Base-by-base conservation (phyloP, 257 asterid species). In the Anisodus acutangulus region DNA sequence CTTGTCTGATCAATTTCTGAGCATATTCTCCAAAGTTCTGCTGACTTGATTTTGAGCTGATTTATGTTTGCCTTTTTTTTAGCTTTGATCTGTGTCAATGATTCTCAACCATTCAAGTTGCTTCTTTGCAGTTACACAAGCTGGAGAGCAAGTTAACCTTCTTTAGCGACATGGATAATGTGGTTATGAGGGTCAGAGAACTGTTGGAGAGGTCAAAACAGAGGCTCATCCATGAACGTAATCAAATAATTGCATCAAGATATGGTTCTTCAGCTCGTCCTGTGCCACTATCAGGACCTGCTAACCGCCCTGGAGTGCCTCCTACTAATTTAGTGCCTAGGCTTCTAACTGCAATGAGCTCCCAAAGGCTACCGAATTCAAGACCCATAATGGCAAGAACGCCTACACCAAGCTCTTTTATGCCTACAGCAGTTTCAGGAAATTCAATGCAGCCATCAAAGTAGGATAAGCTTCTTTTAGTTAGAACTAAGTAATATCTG, bases 201-300 rank as follows among this genome's bases (percentile, higher is more conserved):
- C 98, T 92, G 83, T 80, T 95, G 84, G 99, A 95, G 74, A 90
- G 97, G 89, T 93, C 98, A 83, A 97, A 93, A 85, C 97, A 91
- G 92, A 92, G 90, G 90, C 97, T 97, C 85, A 90, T 93, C 91
- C 93, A 90, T 2, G 99, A 97, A 91, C 92, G 98, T 69, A 94
- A 97, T 13, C 98, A 95, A 85, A 97, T 95, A 79, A 92, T 97
- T 41, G 97, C 95, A 15, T 59, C 95, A 47, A 88, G 99, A 86
- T 89, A 92, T n/a, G 88, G 91, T 59, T 58, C 92, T 43, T 63
- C 93, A 54, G 82, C 91, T 85, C 95, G 97, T 62, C 93, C 96
- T 22, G 82, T 83, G 87, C 64, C 94, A 35, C 98, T 91, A 72
- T 58, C 72, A 10, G 71, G 88, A 83, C 93, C 93, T 70, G 88